Evolutionary conservation across 2,329 filamentous ascomycete genomes (phyloP), one percentile per base, ranked within the genome.

Genomic region (Colletotrichum liriopes): DNA sequence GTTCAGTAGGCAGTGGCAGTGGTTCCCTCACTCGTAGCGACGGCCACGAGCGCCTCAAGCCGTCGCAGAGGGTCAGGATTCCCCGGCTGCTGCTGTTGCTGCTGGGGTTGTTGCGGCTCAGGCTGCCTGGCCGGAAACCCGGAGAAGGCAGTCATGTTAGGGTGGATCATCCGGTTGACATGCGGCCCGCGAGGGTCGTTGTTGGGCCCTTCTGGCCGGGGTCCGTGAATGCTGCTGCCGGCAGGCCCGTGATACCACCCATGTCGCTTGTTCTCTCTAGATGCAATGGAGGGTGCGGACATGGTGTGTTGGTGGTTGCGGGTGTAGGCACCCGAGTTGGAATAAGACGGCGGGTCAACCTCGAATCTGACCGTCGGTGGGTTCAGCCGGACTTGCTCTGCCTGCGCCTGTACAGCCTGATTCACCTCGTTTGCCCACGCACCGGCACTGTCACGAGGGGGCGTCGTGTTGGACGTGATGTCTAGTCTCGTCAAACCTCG

Each of bases 211-310:
- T 81, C 11, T 8, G 71, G 71, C 32, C 69, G 65, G 23, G 69
- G 65, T 8, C 69, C 69, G 20, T 71, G 71, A 7, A 66, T 43
- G 47, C 83, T 82, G 3, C 80, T 77, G 0, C 81, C 78, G 16
- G 82, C 78, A 0, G 87, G 86, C 0, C 87, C 87, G 51, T 93
- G 90, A 76, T 94, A 94, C 92, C 93, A 95, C 1, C 88, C 93
- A 71, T 92, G 91, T 3, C 93, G 88, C 78, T 93, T 93, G 39
- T 84, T 84, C 74, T 90, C 90, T 11, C 90, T 86, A 0, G 88
- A 90, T 12, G 86, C 83, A 43, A 88, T 82, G 0, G 86, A 84
- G 0, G 90, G 89, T 1, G 89, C 89, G 5, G 89, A 91, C 82
- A 90, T 86, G 20, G 89, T 90, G 69, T 91, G 86, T 45, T 91